Base-by-base conservation (phyloP, 2,329 filamentous ascomycete species). In the Leptographium lundbergii region DNA sequence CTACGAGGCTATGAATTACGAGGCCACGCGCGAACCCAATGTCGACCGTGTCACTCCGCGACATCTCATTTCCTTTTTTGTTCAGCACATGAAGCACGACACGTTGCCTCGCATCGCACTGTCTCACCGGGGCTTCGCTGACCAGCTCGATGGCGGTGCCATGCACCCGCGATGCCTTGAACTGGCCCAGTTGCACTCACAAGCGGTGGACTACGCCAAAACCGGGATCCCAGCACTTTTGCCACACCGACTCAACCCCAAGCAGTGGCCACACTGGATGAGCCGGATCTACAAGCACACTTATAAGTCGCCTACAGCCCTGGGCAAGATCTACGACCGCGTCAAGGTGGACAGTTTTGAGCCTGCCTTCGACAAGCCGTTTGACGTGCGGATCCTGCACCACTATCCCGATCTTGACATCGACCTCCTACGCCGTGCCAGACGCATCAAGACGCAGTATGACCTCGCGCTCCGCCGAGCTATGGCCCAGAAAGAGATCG, bases 151-250 rank as follows among this genome's bases (percentile, higher is more conserved):
- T 0, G 68, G 77, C 1, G 89, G 91, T 0, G 84, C 92, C 0
- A 85, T 84, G 64, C 78, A 85, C 63, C 65, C 74, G 0, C 84
- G 80, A 60, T 97, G 91, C 65, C 72, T 94, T 0, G 74, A 84
- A 56, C 77, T 97, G 5, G 91, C 92, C 3, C 75, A 80, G 10
- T 74, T 97, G 3, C 94, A 99, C 69, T 97, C 94, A 0, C 84
- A 85, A 65, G 92, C 94, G 0, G 94, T 99, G 0, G 94, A 99
- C 69, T 99, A 94, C 68, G 85, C 89, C 52, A 99, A 99, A 73
- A 92, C 89, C 1, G 94, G 94, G 0, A 79, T 86, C 11, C 81
- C 88, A 0, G 92, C 91, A 0, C 73, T 78, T 24, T 87, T 95
- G 75, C 75, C 76, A 7, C 72, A 74, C 47, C 73, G 77, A 0